These are phyloP conservation scores for Colletotrichum tropicale DNA, from an alignment of 2,329 filamentous ascomycete species.

Conservation along the genomic window DNA sequence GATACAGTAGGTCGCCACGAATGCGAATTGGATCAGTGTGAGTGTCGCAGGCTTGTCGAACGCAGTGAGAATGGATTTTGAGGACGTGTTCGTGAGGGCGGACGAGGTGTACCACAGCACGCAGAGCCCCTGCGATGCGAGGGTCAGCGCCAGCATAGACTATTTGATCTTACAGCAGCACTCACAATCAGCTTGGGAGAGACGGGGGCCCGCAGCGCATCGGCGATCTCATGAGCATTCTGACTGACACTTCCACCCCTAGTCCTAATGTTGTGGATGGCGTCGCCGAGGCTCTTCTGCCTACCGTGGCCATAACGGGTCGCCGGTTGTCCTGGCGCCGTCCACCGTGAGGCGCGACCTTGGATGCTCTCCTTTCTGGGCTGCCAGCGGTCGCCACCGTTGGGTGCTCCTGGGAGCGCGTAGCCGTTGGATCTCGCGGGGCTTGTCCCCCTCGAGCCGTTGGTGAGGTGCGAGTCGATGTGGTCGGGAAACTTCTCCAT, in stretches of 20 bases:
- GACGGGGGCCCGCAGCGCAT: slow-evolving; percentile 87
- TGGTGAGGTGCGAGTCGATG: slow-evolving; percentile 42
- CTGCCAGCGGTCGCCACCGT: slow-evolving; percentile 62
- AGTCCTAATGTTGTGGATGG: slow-evolving; percentile 81
- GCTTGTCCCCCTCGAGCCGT: slow-evolving; percentile 21
- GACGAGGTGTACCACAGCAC: slow-evolving; percentile 94
- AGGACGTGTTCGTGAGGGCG: slow-evolving; percentile 95
- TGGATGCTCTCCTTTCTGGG: slow-evolving; percentile 61
- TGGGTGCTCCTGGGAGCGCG: slow-evolving; percentile 23
- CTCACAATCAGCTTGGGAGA: slow-evolving; percentile 86
- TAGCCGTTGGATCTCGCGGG: slow-evolving; percentile 32
- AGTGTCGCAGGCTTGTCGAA: slow-evolving; percentile 91
- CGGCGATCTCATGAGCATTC: slow-evolving; percentile 91
- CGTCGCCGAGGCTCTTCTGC: slow-evolving; percentile 89
- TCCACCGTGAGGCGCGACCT: slow-evolving; percentile 37
- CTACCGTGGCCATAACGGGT: slow-evolving; percentile 59
- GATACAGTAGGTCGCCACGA: slow-evolving; percentile 88
- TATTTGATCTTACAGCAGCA: slow-evolving; percentile 25
- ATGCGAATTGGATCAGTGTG: slow-evolving; percentile 90
- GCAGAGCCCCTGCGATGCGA: slow-evolving; percentile 71
- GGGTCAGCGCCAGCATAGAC: not conserved
- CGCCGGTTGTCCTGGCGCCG: slow-evolving; percentile 13
- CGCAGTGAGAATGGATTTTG: slow-evolving; percentile 93
- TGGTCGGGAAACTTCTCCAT: slow-evolving; percentile 66
- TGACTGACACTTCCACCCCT: slow-evolving; percentile 87